Evolutionary conservation across 306 rosid species (phyloP).

Genomic region (Citrullus colocynthis): DNA sequence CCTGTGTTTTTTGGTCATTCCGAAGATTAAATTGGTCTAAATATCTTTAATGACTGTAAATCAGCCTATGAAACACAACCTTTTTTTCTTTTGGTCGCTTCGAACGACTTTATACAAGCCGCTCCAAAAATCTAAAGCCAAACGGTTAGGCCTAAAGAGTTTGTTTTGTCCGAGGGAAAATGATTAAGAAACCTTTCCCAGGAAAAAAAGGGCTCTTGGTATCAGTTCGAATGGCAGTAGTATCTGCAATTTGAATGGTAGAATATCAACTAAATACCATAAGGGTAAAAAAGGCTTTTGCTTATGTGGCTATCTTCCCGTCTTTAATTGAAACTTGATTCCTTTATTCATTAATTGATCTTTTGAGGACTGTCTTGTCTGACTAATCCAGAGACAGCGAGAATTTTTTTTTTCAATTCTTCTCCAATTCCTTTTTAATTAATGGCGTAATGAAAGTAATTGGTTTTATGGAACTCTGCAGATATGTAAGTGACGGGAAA

Average conservation of each 20-base stretch:
- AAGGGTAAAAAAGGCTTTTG: too few relatives aligned
- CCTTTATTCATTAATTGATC: neutral
- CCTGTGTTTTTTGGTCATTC: neutral
- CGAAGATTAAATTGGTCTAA: neutral
- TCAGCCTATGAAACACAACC: neutral
- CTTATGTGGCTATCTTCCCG: too few relatives aligned
- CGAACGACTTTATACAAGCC: too few relatives aligned
- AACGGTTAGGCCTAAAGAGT: too few relatives aligned
- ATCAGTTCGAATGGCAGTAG: neutral
- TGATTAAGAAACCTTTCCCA: neutral
- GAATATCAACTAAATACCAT: too few relatives aligned
- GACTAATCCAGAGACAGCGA: neutral
- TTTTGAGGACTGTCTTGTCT: neutral
- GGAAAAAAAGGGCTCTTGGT: neutral
- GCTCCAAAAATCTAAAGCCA: too few relatives aligned
- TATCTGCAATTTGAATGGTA: neutral
- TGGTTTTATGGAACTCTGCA: conserved; percentile 19
- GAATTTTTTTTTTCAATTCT: neutral
- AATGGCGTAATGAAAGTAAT: neutral
- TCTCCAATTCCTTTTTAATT: neutral
- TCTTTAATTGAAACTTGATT: neutral
- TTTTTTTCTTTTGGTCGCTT: neutral
- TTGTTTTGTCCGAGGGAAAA: neutral
- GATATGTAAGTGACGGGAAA: conserved; percentile 89
- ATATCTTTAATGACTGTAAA: neutral